Conservation (phyloP, 1,139 yeast genomes). For the Chernovozyma aurita region DNA sequence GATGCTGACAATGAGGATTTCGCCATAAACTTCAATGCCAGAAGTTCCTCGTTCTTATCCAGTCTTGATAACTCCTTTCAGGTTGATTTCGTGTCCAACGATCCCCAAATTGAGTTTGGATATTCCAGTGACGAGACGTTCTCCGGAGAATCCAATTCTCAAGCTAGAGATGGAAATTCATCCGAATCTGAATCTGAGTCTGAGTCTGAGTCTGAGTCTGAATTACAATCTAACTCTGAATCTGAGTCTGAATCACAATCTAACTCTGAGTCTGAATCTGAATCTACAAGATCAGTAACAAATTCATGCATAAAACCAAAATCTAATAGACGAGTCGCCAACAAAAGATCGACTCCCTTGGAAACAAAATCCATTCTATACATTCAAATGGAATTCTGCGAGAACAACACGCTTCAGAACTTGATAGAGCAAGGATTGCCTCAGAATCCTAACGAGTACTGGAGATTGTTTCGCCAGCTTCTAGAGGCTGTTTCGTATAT, state of each 20-base stretch:
- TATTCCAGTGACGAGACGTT: conserved; percentile 31
- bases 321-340: not conserved
- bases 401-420: conserved; percentile 82
- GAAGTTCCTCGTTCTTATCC: conserved; percentile 28
- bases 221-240: conserved; percentile 1
- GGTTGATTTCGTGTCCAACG: conserved; percentile 63
- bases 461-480: conserved; percentile 85
- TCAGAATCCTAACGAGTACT: conserved; percentile 69
- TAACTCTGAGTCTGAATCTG: not conserved
- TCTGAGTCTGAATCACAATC: conserved; percentile 10
- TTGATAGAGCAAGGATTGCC: conserved; percentile 80
- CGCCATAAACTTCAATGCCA: conserved; percentile 4
- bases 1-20: not conserved
- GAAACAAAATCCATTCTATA: conserved; percentile 49
- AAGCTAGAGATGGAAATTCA: conserved; percentile 6
- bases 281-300: not conserved
- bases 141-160: conserved; percentile 14
- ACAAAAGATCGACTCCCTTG: not conserved
- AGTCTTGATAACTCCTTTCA: conserved; percentile 38
- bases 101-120: conserved; percentile 58
- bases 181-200: conserved; percentile 8
- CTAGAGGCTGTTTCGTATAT: conserved; percentile 89
- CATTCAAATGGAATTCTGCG: conserved; percentile 98
- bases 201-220: conserved; percentile 11
- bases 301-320: not conserved